phyloP scores from a whole-genome alignment of 2,329 filamentous ascomycete genomes.

The Diplodia scrobiculata region DNA sequence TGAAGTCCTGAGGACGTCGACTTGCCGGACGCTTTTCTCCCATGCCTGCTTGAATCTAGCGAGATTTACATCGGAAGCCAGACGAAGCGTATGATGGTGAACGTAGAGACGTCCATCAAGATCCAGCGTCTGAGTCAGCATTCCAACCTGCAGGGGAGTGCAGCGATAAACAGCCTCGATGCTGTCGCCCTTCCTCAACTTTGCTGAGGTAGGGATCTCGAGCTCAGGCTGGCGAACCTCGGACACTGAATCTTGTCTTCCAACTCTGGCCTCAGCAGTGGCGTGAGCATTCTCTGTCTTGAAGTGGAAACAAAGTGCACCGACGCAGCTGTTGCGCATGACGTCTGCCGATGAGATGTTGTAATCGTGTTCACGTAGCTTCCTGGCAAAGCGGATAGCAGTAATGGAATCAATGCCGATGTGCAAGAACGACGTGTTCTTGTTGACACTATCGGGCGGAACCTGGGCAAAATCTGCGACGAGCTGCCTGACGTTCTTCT shows the following conservation, averaged over 20 bases:
- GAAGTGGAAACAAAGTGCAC: constrained; percentile 30
- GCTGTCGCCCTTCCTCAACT: constrained; percentile 30
- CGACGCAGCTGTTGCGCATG: constrained; percentile 41
- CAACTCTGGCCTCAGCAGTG: background rate
- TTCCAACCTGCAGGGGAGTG: constrained; percentile 47
- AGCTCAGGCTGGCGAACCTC: constrained; percentile 11
- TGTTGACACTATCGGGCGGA: constrained; percentile 32
- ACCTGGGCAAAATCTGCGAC: constrained; percentile 36
- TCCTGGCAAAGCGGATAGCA: constrained; percentile 41
- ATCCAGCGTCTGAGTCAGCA: constrained; percentile 68
- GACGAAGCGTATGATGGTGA: constrained; percentile 42
- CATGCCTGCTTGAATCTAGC: constrained; percentile 45
- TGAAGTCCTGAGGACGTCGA: constrained; percentile 46
- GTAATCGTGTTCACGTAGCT: constrained; percentile 37
- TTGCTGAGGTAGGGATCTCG: constrained; percentile 6
- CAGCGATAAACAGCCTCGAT: constrained; percentile 50
- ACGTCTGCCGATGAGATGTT: constrained; percentile 42
- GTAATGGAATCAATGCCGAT: constrained; percentile 43
- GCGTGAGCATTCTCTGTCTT: constrained; percentile 4
- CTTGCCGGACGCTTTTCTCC: constrained; percentile 38
- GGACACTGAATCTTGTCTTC: constrained; percentile 14
- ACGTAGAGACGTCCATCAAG: constrained; percentile 63
- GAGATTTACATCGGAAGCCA: constrained; percentile 40
- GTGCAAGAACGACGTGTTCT: constrained; percentile 40
- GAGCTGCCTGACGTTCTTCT: constrained; percentile 21